Percentiles rank a stretch among this genome's conserved stretches.
phyloP scores from a whole-genome alignment of 805 yeast genomes.

The Candida parachauliodes region DNA sequence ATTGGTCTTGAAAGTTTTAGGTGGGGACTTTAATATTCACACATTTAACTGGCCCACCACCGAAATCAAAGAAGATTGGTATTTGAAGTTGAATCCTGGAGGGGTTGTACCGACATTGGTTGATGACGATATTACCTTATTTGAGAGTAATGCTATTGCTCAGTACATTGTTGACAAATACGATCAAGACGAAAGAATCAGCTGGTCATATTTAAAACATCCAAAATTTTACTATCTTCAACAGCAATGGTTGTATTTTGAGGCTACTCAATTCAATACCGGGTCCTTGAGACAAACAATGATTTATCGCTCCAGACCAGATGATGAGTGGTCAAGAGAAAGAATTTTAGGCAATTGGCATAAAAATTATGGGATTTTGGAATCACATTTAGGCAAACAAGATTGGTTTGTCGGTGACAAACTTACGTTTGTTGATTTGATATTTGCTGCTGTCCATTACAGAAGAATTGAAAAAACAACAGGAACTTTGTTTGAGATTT shows the following conservation, averaged over 20 bases:
- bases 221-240: constrained; percentile 14
- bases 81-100: constrained; percentile 51
- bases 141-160: constrained; percentile 60
- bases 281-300: not conserved
- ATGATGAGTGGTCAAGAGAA: not conserved
- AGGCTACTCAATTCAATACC: constrained; percentile 4
- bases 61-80: constrained; percentile 49
- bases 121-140: constrained; percentile 36
- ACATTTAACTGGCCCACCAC: constrained; percentile 6
- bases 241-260: constrained; percentile 5
- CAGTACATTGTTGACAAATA: constrained; percentile 55
- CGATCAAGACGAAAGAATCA: constrained; percentile 48
- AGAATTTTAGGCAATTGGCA: not conserved
- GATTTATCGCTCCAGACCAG: not conserved
- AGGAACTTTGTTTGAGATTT: constrained; percentile 2
- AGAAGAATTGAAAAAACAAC: constrained; percentile 3
- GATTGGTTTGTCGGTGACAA: constrained; percentile 55
- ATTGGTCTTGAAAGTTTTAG: constrained; percentile 1
- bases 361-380: constrained; percentile 2
- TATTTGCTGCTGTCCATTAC: constrained; percentile 41
- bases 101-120: constrained; percentile 58
- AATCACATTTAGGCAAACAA: constrained; percentile 27
- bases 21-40: not conserved
- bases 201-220: constrained; percentile 38
- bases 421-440: constrained; percentile 56